phyloP scores from a whole-genome alignment of 495 filamentous ascomycete genomes.

The Poronia punctata region DNA sequence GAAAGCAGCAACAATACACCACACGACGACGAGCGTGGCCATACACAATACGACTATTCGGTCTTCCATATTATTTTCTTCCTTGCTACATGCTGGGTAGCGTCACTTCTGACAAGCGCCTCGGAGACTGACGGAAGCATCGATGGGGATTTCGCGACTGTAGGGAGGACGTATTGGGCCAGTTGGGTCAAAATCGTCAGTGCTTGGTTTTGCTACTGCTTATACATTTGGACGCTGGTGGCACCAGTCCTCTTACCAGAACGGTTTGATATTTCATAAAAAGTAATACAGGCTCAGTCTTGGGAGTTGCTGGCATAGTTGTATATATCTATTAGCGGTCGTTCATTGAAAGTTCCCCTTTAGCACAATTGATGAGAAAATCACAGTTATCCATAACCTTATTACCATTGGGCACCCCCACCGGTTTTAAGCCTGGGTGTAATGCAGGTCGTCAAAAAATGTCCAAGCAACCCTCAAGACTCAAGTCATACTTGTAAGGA shows the following conservation, averaged over 20 bases:
- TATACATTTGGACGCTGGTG: conserved; percentile 88
- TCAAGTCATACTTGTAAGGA: no score
- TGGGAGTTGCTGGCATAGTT: conserved; percentile 1
- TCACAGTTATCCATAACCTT: no score
- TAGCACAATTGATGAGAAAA: no score
- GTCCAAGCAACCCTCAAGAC: no score
- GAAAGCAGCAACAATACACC: conserved; percentile 49
- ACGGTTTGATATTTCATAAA: conserved; percentile 56
- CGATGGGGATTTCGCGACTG: conserved; percentile 72
- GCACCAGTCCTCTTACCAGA: conserved; percentile 84
- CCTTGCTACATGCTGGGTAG: conserved; percentile 91
- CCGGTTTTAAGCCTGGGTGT: no score
- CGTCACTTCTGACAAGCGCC: conserved; percentile 82
- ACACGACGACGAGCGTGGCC: conserved; percentile 81
- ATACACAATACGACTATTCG: conserved; percentile 92
- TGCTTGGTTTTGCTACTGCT: conserved; percentile 91
- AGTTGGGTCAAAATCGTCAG: conserved; percentile 99
- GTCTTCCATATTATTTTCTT: conserved; percentile 98
- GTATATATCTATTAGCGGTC: no score
- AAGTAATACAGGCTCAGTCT: neutral
- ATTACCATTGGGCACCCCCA: no score
- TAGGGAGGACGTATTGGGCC: conserved; percentile 92
- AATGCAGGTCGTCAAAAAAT: no score
- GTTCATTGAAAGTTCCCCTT: no score
- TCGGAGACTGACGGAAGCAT: conserved; percentile 47